A percentile compares a stretch with the other conserved stretches of the same genome.
These are phyloP conservation scores for Neolentinus lepideus DNA, from an alignment of 1,284 basidiomycete genomes.

Conservation along the genomic window DNA sequence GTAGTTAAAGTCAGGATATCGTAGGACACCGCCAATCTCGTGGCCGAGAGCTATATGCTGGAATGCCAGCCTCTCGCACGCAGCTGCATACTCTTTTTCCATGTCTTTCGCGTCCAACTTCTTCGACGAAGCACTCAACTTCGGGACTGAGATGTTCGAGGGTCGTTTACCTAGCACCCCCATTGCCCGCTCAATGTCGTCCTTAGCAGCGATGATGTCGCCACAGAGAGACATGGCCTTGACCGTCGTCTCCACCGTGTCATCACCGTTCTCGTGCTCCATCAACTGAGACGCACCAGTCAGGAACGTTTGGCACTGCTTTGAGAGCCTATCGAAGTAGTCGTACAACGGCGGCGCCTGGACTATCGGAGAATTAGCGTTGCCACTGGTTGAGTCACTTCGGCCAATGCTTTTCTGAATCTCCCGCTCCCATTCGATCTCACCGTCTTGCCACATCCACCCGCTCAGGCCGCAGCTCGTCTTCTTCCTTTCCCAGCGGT, in stretches of 20 bases:
- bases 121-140: neutral
- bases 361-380: conserved; percentile 17
- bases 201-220: conserved; percentile 41
- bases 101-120: conserved; percentile 27
- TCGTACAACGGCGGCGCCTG: conserved; percentile 34
- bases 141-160: neutral
- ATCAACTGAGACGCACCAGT: conserved; percentile 34
- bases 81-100: conserved; percentile 32
- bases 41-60: conserved; percentile 28
- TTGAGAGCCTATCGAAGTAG: conserved; percentile 46
- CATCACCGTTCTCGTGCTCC: conserved; percentile 26
- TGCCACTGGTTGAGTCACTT: conserved; percentile 7
- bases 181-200: conserved; percentile 42
- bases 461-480: conserved; percentile 34
- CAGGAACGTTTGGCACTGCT: conserved; percentile 44
- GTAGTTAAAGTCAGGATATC: conserved; percentile 31
- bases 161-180: conserved; percentile 23
- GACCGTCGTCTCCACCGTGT: conserved; percentile 35
- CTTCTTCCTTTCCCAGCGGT: conserved; percentile 27
- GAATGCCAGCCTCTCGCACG: conserved; percentile 42
- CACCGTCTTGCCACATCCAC: conserved; percentile 40
- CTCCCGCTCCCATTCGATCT: conserved; percentile 28
- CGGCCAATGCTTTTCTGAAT: neutral
- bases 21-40: conserved; percentile 13
- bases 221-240: conserved; percentile 41